These are phyloP conservation scores for Magnusiomyces sp. DNA, from an alignment of 1,139 yeast species.

Conservation along the genomic window DNA sequence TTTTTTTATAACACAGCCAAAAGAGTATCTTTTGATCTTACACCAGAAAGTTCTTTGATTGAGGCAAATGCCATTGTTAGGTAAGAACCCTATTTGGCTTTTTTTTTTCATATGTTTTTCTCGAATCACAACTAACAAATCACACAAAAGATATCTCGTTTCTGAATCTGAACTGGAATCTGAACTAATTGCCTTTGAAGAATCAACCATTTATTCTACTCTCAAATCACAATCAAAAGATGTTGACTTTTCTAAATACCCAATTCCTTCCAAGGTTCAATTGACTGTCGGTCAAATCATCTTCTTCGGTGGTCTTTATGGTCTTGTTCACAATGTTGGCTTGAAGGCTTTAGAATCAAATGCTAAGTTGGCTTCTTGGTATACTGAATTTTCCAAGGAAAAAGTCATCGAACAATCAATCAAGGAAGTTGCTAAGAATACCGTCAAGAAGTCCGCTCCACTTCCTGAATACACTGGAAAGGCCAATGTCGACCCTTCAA, in stretches of 20 bases:
- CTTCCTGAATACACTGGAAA: conserved; percentile 52
- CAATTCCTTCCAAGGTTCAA: conserved; percentile 19
- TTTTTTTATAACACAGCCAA: not conserved
- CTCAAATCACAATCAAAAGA: conserved; percentile 15
- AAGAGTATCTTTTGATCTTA: not conserved
- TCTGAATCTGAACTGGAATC: conserved; percentile 25
- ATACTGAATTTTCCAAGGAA: conserved; percentile 13
- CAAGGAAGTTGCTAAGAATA: conserved; percentile 6
- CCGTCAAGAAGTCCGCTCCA: conserved; percentile 13
- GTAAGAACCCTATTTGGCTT: conserved; percentile 39
- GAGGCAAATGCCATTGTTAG: conserved; percentile 82
- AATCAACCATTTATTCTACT: conserved; percentile 12
- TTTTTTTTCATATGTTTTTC: conserved; percentile 8
- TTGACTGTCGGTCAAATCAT: conserved; percentile 19
- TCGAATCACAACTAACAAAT: conserved; percentile 14
- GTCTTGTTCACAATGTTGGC: conserved; percentile 12
- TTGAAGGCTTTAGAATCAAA: conserved; percentile 7
- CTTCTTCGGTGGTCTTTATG: conserved; percentile 14
- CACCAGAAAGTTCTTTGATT: conserved; percentile 29
- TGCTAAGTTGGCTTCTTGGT: conserved; percentile 10
- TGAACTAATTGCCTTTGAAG: conserved; percentile 22
- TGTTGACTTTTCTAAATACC: conserved; percentile 3
- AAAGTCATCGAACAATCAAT: conserved; percentile 18
- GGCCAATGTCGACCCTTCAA: conserved; percentile 30
- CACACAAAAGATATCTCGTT: conserved; percentile 27